phyloP scores from a whole-genome alignment of 2,329 filamentous ascomycete genomes.

The Colletotrichum tabaci region DNA sequence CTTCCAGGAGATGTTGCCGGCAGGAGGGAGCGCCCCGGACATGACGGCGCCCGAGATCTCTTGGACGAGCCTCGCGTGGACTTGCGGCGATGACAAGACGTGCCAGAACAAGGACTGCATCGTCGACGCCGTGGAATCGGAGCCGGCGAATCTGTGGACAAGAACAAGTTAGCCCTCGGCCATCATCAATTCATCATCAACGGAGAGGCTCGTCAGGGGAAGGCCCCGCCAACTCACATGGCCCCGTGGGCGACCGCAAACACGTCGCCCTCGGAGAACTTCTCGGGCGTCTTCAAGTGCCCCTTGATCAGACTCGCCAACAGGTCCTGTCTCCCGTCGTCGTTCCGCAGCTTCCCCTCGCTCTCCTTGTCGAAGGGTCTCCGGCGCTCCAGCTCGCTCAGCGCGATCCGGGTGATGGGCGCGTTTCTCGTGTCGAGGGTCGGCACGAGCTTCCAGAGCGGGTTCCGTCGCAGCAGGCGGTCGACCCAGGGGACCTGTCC shows the following conservation, averaged over 20 bases:
- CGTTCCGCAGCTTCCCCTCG: conserved; percentile 55
- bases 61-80: conserved; percentile 56
- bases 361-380: conserved; percentile 62
- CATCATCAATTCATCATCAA: too few relatives aligned
- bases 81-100: conserved; percentile 59
- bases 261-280: conserved; percentile 66
- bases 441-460: conserved; percentile 57
- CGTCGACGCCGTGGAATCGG: conserved; percentile 72
- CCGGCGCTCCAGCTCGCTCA: conserved; percentile 64
- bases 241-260: conserved; percentile 71
- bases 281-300: conserved; percentile 64
- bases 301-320: conserved; percentile 67
- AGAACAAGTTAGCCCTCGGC: background rate
- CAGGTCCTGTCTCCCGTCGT: conserved; percentile 65
- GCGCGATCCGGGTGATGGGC: conserved; percentile 66
- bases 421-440: conserved; percentile 60
- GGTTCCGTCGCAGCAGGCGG: conserved; percentile 63
- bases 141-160: conserved; percentile 66
- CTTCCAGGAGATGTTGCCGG: conserved; percentile 62
- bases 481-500: conserved; percentile 68
- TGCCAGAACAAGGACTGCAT: conserved; percentile 72
- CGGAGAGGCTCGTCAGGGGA: too few relatives aligned
- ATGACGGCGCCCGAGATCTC: conserved; percentile 62
- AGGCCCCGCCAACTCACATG: conserved; percentile 58
- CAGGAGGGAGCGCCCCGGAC: conserved; percentile 50